Evolutionary conservation across 2,329 filamentous ascomycete genomes (phyloP), one percentile per base, ranked within the genome.

Genomic region (Aureobasidium subglaciale): DNA sequence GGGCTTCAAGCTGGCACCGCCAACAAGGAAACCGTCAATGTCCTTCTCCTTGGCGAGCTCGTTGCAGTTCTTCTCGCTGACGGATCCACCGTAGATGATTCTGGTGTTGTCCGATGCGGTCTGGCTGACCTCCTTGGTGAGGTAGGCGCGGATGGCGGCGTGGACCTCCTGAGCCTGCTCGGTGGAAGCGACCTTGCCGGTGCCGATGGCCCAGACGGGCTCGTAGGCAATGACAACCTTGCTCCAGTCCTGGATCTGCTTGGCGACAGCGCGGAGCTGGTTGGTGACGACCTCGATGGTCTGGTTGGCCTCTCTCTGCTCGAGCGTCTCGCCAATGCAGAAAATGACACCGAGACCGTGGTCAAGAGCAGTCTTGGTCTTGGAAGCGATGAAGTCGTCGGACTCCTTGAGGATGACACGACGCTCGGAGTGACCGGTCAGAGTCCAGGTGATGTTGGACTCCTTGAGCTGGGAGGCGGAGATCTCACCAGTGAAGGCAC

Each of bases 181-280:
- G 59, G 85, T 90, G 61, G 85, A 87, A 65, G 90, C 90, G 63
- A 95, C 90, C 79, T 93, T 95, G 74, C 93, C 93, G 63, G 93
- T 97, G 65, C 92, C 92, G 59, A 86, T 86, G 56, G 83, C 83
- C 92, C 93, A 99, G 80, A 99, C 95, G 68, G 93, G 93, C 83
- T 99, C 93, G 76, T 99, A 99, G 68, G 93, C 93, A 68, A 99
- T 82, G 71, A 99, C 93, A 62, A 99, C 83, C 79, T 93, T 93
- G 68, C 79, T 82, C 93, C 93, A 99, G 78, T 96, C 88, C 66
- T 83, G 77, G 69, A 89, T 77, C 78, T 87, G 79, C 72, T 90
- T 85, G 56, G 83, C 82, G 62, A 92, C 88, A 62, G 90, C 90
- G 61, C 84, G 81, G 66, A 99, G 83, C 80, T 99, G 93, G 63